Evolutionary conservation across 1,284 basidiomycete genomes (phyloP).

Genomic region (Ceratobasidium sp.): DNA sequence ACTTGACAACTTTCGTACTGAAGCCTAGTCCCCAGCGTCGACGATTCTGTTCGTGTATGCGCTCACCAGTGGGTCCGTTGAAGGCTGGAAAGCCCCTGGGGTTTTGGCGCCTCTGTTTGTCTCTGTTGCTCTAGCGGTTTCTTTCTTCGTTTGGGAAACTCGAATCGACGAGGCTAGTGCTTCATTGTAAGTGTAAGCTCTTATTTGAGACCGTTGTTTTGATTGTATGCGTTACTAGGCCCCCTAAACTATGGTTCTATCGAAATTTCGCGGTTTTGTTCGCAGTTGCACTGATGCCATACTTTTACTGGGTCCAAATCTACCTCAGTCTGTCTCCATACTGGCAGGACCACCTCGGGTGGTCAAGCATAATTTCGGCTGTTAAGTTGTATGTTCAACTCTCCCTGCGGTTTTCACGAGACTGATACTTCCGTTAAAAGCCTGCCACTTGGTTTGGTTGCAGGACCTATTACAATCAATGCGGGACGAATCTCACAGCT

Average conservation of each 20-base stretch:
- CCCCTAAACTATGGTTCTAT: constrained; percentile 34
- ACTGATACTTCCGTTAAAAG: background rate
- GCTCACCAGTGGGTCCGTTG: constrained; percentile 43
- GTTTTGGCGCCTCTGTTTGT: constrained; percentile 44
- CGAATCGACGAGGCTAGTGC: constrained; percentile 42
- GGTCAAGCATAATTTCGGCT: constrained; percentile 30
- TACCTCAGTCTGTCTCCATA: constrained; percentile 24
- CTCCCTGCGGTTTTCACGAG: background rate
- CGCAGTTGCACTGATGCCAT: constrained; percentile 51
- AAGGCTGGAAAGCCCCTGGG: constrained; percentile 42
- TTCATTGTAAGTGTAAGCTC: constrained; percentile 34
- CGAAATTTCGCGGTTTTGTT: constrained; percentile 22
- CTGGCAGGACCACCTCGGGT: constrained; percentile 28
- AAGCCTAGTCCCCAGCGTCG: constrained; percentile 39
- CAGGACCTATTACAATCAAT: constrained; percentile 48
- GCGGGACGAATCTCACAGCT: constrained; percentile 53
- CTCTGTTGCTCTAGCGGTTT: constrained; percentile 40
- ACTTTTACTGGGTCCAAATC: constrained; percentile 50
- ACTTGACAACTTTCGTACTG: constrained; percentile 34
- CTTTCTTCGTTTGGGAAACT: constrained; percentile 44
- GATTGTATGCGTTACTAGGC: constrained; percentile 42
- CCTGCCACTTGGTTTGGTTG: constrained; percentile 43
- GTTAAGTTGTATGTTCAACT: constrained; percentile 22
- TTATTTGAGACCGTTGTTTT: too few species aligned
- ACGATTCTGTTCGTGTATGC: constrained; percentile 45